These are phyloP conservation scores for Trichoderma cornu-damae DNA, from an alignment of 2,329 filamentous ascomycete species.

Conservation along the genomic window DNA sequence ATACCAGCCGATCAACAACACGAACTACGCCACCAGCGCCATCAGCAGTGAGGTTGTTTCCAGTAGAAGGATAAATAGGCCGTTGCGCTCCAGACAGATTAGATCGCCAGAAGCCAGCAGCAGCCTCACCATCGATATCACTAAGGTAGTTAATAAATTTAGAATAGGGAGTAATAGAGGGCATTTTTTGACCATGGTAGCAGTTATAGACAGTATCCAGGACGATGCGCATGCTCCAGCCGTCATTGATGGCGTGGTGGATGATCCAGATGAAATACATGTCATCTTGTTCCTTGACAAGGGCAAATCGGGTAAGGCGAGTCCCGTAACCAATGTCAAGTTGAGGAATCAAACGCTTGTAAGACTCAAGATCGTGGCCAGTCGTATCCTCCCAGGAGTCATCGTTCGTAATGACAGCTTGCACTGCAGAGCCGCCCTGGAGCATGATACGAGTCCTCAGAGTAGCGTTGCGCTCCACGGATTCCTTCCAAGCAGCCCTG, in stretches of 20 bases:
- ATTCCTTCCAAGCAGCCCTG: constrained; percentile 21
- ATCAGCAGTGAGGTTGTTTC: not conserved
- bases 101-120: constrained; percentile 12
- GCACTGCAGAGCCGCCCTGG: constrained; percentile 10
- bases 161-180: not conserved
- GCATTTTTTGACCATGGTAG: not conserved
- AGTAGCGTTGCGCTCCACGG: constrained; percentile 19
- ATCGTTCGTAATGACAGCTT: constrained; percentile 20
- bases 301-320: constrained; percentile 3
- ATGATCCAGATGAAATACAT: constrained; percentile 19
- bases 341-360: not conserved
- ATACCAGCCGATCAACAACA: not conserved
- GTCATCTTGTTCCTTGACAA: not conserved
- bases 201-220: constrained; percentile 4
- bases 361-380: constrained; percentile 1
- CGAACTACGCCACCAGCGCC: not conserved
- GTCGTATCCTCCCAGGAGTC: constrained; percentile 2
- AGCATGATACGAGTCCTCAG: constrained; percentile 24
- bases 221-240: constrained; percentile 19
- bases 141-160: constrained; percentile 17
- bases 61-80: not conserved
- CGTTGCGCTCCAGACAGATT: constrained; percentile 10
- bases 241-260: constrained; percentile 24
- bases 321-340: constrained; percentile 13
- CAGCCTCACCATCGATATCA: constrained; percentile 6